phyloP scores from a whole-genome alignment of 1,139 yeast species.

The Debaryomyces nepalensis region DNA sequence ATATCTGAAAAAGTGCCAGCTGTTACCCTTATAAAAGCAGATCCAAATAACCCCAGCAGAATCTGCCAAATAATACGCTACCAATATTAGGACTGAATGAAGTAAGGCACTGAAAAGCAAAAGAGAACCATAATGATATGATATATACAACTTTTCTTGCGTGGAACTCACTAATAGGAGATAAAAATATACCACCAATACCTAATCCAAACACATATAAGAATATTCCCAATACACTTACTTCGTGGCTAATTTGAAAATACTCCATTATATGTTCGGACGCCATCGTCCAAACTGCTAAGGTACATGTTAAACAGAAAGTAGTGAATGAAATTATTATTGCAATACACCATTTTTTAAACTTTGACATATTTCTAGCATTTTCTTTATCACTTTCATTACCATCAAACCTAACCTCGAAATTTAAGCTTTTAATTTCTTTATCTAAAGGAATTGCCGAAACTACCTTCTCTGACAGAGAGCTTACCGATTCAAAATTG shows the following conservation, averaged over 20 bases:
- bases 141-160: constrained; percentile 37
- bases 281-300: constrained; percentile 40
- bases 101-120: constrained; percentile 33
- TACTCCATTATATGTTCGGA: constrained; percentile 28
- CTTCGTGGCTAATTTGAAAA: constrained; percentile 32
- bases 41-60: constrained; percentile 40
- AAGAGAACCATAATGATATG: constrained; percentile 27
- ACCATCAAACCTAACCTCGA: constrained; percentile 27
- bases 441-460: no score
- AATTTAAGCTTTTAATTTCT: neutral
- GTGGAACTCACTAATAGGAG: constrained; percentile 40
- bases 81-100: constrained; percentile 34
- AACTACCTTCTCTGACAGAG: no score
- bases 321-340: constrained; percentile 30
- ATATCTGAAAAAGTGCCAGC: constrained; percentile 38
- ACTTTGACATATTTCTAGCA: constrained; percentile 26
- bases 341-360: constrained; percentile 36
- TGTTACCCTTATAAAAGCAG: constrained; percentile 41
- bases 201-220: constrained; percentile 38
- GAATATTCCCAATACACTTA: constrained; percentile 34
- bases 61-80: constrained; percentile 36
- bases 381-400: constrained; percentile 34
- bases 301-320: constrained; percentile 35
- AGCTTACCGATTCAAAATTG: no score
- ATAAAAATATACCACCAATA: constrained; percentile 37